Evolutionary conservation across 305 asterid genomes (phyloP), one percentile per base, ranked within the genome.

Genomic region (Coffea humblotiana): DNA sequence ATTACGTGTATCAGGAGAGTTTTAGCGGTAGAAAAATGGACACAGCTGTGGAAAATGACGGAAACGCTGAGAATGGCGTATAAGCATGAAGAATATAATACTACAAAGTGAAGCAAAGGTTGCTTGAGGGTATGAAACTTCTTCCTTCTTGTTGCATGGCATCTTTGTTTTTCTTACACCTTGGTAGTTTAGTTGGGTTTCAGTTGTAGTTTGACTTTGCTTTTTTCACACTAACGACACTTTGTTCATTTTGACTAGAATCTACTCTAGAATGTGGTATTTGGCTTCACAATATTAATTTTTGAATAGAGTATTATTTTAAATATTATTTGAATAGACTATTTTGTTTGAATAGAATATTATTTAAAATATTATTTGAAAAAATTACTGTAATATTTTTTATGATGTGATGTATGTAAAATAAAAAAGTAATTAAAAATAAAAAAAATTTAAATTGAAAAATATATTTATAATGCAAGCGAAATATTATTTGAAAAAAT

Each of bases 41-140:
- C 73, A 60, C 52, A 51, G 37, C 0, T 37, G 11, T 63, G 60
- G 69, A 49, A 64, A 73, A 7, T 37, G 75, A 37, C 52, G 68
- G 75, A 80, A 27, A 54, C 15, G 79, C 40, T 66, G 54, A 74
- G 76, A 80, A 67, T 25, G 43, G 79, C 76, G 83, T 80, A 7
- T 18, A 51, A 76, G 52, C 64, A 15, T 14, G 12, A 16, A 64
- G 5, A n/a, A 23, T 16, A 25, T 7, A 8, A 8, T 8, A 0
- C 29, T 65, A 40, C n/a, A 29, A 15, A 14, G 78, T 7, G 54
- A 64, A 68, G 40, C 32, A 32, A 40, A 74, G 71, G 64, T 81
- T 82, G 81, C 81, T 77, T 81, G 6, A 69, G 76, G 67, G 1
- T 3, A 13, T 48, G 18, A 32, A 60, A 40, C 43, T 40, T 40